Base-by-base conservation (phyloP, 352 stramenopile genomes). In the Lagenidium sp. region DNA sequence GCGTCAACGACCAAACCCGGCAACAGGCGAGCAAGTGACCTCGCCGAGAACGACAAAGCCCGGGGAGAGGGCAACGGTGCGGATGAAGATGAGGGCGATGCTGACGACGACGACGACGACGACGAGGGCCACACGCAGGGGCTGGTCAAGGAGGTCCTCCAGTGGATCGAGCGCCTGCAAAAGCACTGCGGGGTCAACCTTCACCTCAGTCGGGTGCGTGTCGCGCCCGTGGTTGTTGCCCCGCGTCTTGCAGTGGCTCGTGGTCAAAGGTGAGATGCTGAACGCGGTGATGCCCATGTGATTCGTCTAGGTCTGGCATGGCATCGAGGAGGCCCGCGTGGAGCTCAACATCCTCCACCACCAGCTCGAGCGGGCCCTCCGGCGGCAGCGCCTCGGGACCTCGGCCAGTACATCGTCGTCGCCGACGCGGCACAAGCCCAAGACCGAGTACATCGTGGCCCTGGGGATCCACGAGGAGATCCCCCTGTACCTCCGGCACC, bases 111-210 rank as follows among this genome's bases (percentile, higher is more conserved):
- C 43, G 44, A 43, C 40, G 30, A 3, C 11, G 36, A n/a, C 2
- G 34, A 51, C 2, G 38, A 39, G 26, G 42, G 43, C 10, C 43
- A 49, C 15, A 83, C 69, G 0, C 68, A 77, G 25, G 50, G 53
- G 3, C 56, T 90, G 0, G 74, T 90, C 0, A 77, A 74, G 31
- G 77, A 87, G 43, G 80, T 90, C 53, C 21, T 85, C 8, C 66
- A 84, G 41, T 90, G 77, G 74, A 83, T 90, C 21, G 74, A 87
- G 35, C 71, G 71, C 1, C 63, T 90, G 5, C 77, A 90, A 30
- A 85, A 85, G 38, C 74, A 87, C 45, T 87, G 74, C 31, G 74
- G 71, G 11, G 74, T 87, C 1, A 90, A 83, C 44, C 53, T 90
- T 1, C 66, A 87, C 31, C 53, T 90, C 2, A 85, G 66, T 54